Base-by-base conservation (phyloP, 148 eudicot genomes). In the Amaranthus palmeri region DNA sequence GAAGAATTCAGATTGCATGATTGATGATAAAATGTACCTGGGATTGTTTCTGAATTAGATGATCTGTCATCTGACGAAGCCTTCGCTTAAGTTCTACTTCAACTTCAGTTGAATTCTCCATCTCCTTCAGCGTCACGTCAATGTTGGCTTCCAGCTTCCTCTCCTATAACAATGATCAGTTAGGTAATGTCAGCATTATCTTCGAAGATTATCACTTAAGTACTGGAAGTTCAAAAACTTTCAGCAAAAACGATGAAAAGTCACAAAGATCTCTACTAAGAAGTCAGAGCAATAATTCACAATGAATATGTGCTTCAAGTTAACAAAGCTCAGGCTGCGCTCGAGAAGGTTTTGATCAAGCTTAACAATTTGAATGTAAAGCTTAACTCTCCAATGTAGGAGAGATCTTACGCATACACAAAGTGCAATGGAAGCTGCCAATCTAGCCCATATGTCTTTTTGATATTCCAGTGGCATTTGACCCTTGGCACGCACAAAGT, bases 21-120 rank as follows among this genome's bases (percentile, higher is more conserved):
- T 50, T 45, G 43, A 65, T 4, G 11, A 48, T 17, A 43, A 52
- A 3, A 68, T 17, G 46, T 50, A 75, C 98, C 98, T 95, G 98
- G 41, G 96, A 70, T 82, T 95, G 98, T 78, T 95, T 95, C 82
- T 89, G 96, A 84, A 95, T 95, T 76, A 95, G 77, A 85, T 95
- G 97, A 80, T 91, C 97, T 61, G 98, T 95, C 86, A 95, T 73
- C 81, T 89, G 98, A 82, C 74, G 69, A 84, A 95, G 98, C 86
- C 96, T 85, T 64, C 82, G 85, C 78, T 81, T 91, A 72, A 95
- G 97, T 76, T 91, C 93, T 75, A 88, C 71, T 82, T 95, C 98
- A 50, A 95, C 89, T 84, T 89, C 98, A 70, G 93, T 87, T 66
- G 96, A 91, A 76, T 74, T 82, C 78, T 83, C 87, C 55, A 83